Base-by-base conservation (phyloP, 2,329 filamentous ascomycete genomes). In the Aureobasidium sp. region DNA sequence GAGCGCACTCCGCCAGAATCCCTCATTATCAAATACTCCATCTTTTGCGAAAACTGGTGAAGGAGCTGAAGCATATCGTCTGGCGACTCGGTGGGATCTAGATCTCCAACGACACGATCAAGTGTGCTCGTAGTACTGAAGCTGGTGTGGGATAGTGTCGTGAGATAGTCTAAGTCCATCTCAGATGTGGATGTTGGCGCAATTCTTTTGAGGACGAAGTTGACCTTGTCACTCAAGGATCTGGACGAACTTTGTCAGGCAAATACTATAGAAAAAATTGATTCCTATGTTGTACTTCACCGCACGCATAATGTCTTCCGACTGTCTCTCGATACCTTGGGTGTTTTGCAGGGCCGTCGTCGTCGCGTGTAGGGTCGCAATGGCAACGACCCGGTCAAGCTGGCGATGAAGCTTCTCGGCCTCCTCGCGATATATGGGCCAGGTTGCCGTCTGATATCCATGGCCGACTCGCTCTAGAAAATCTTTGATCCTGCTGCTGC, bases 11-110 rank as follows among this genome's bases (percentile, higher is more conserved):
- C 49, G 12, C 49, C 17, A 14, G 39, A 44, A 11, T 56, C 37
- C n/a, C 52, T 56, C 52, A 56, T 56, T 7, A 34, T 56, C 8
- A 56, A 15, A 15, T 41, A 56, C 37, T 44, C 52, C 39, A 56
- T 42, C 39, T 44, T 56, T 56, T 44, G 52, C 37, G 52, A 56
- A 25, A 56, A 56, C 12, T 56, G 36, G 25, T 44, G 22, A 4
- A 56, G 37, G 1, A 42, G 37, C n/a, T 20, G 15, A 14, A 56
- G 37, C 25, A 42, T 44, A 17, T 56, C 39, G 3, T 56, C 17
- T 29, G 52, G n/a, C 14, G 49, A 52, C 5, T 25, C 22, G 15
- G 9, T 52, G 9, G 34, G 34, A 17, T 52, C 34, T 5, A 39
- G 12, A 17, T 37, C 5, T n/a, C 7, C 34, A 17, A 27, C 15